Base-by-base conservation (phyloP, 1,284 basidiomycete genomes). In the Afroboletus lepidellus region DNA sequence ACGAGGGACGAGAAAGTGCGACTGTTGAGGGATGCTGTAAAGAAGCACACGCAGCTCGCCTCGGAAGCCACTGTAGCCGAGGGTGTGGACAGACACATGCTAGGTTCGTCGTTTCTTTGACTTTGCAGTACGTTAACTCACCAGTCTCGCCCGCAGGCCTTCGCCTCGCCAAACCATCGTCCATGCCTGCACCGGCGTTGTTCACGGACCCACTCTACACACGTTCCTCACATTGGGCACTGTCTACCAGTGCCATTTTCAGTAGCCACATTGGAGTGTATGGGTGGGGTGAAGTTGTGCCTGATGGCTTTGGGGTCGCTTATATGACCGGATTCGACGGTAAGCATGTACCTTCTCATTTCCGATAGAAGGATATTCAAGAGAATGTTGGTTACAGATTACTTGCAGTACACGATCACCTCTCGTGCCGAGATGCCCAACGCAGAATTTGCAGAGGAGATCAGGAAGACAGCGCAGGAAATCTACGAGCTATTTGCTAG, bases 221-320 rank as follows among this genome's bases (percentile, higher is more conserved):
- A 53, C 77, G 86, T 11, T 80, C 84, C 25, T 83, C 78, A 42
- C 74, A 83, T 55, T 91, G 89, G 89, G 79, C 81, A 5, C 70
- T 92, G 53, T 90, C 87, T 65, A 96, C 93, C n/a, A 92, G 88
- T 37, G 89, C 92, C 21, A 80, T 96, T 48, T 93, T 89, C 68
- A 90, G 88, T 21, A 85, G 85, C 56, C 81, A 88, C 64, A 86
- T 95, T 64, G 77, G 77, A 42, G 84, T 80, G 21, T 95, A 94
- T 71, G 92, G 92, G 30, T 94, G 89, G 87, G 91, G 90, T 48
- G 90, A 91, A 75, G 90, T 93, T 51, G 85, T 90, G 15, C 83
- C 85, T 2, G 80, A 90, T 57, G 90, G 90, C 5, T 90, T 90
- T 63, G 89, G 88, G 30, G 80, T 89, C 30, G 83, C 87, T 24